Percentiles rank a stretch among this genome's conserved stretches.
Conservation (phyloP, 345 rosid species). For the Erodium maritimum region DNA sequence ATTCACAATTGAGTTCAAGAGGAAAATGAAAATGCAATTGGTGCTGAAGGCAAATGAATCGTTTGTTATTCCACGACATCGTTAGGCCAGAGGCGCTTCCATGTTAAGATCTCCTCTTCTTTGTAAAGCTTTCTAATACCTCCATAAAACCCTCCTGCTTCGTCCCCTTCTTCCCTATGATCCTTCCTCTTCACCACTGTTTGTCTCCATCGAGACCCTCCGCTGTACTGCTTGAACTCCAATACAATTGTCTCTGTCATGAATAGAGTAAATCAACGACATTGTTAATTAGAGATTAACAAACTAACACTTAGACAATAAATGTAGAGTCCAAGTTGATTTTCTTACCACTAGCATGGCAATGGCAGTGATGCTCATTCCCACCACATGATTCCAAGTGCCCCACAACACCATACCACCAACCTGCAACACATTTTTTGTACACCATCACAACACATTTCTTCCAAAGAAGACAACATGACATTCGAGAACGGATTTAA, state of each 20-base stretch:
- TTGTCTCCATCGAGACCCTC: conserved; percentile 63
- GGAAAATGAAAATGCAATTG: no score
- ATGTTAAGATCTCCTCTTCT: conserved; percentile 48
- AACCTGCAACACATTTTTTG: conserved; percentile 36
- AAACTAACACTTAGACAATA: background rate
- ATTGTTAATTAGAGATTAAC: background rate
- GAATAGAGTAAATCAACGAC: background rate
- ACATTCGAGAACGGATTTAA: no score
- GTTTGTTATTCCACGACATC: conserved; percentile 38
- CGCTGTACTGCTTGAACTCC: conserved; percentile 68
- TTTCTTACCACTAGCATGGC: conserved; percentile 40
- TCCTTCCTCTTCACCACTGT: conserved; percentile 41
- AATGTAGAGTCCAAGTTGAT: background rate
- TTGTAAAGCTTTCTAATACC: conserved; percentile 61
- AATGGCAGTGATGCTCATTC: conserved; percentile 40
- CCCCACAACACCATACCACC: conserved; percentile 93
- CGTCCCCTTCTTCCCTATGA: conserved; percentile 63
- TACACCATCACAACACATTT: background rate
- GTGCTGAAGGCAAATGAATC: no score
- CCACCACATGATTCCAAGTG: conserved; percentile 56
- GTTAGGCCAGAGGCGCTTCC: conserved; percentile 62
- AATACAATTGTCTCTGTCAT: conserved; percentile 43
- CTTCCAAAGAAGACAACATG: no score
- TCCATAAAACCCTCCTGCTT: conserved; percentile 70
- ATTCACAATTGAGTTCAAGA: no score